Conservation (phyloP, 495 filamentous ascomycete genomes). For the Penicillium tannophilum region DNA sequence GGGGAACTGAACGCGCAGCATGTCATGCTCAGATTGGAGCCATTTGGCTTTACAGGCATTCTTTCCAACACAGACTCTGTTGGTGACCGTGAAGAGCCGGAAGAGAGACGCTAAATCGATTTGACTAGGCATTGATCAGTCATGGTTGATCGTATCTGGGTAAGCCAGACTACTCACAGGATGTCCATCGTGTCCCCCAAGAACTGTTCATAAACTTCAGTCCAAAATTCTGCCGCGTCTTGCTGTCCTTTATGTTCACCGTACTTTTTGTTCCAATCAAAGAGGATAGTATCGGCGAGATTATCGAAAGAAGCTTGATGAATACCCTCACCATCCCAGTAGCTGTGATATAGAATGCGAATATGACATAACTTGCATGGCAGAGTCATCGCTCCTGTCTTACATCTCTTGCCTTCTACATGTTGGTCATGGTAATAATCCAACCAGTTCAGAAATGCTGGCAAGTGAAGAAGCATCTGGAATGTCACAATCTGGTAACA, state of each 20-base stretch:
- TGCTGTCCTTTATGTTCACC: constrained; percentile 19
- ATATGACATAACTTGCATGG: constrained; percentile 26
- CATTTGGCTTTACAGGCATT: background rate
- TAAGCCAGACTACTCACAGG: constrained; percentile 11
- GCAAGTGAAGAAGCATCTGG: constrained; percentile 44
- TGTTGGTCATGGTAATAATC: background rate
- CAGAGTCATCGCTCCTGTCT: background rate
- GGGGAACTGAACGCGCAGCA: background rate
- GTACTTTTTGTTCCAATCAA: constrained; percentile 4
- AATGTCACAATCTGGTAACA: constrained; percentile 50
- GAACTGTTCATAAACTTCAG: constrained; percentile 19
- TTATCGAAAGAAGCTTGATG: constrained; percentile 4
- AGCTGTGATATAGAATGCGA: constrained; percentile 14
- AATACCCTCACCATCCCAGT: constrained; percentile 21
- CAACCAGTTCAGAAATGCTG: constrained; percentile 42
- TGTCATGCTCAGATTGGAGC: background rate
- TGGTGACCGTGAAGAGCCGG: background rate
- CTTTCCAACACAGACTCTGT: background rate
- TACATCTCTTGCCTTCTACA: background rate
- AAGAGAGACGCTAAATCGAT: background rate
- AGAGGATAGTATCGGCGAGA: constrained; percentile 4
- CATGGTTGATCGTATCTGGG: no score
- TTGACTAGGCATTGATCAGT: background rate
- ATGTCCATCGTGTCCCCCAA: background rate
- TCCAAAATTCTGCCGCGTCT: constrained; percentile 30